A percentile compares a stretch with the other conserved stretches of the same genome.
These are phyloP conservation scores for Saturnispora bothae DNA, from an alignment of 805 yeast genomes.

Conservation along the genomic window DNA sequence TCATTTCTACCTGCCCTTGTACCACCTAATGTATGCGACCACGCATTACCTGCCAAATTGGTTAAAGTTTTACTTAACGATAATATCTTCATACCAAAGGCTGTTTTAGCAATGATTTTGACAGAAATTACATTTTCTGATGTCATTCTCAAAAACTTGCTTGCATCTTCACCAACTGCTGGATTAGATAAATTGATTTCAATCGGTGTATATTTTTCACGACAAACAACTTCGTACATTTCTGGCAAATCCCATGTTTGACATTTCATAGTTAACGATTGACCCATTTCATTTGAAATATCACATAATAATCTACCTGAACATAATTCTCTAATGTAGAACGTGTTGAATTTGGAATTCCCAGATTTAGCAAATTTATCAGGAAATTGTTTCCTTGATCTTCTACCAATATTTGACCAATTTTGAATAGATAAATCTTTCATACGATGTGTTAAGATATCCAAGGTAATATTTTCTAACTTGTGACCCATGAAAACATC, in stretches of 20 bases:
- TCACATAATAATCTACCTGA: conserved; percentile 88
- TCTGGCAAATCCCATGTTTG: conserved; percentile 91
- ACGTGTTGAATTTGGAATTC: conserved; percentile 36
- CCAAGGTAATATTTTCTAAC: conserved; percentile 68
- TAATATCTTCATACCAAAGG: conserved; percentile 73
- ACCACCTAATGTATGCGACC: conserved; percentile 92
- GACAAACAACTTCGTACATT: conserved; percentile 77
- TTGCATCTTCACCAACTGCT: conserved; percentile 56
- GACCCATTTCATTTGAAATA: conserved; percentile 90
- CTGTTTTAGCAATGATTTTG: conserved; percentile 62
- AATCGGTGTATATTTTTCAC: conserved; percentile 44
- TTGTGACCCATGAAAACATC: conserved; percentile 86
- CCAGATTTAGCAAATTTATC: conserved; percentile 47
- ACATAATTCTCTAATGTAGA: conserved; percentile 53
- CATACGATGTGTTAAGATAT: conserved; percentile 73
- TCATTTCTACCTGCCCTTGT: conserved; percentile 96
- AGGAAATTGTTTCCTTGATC: conserved; percentile 70
- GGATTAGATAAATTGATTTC: conserved; percentile 69
- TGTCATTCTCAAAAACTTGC: conserved; percentile 56
- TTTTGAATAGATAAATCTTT: conserved; percentile 59
- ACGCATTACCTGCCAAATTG: conserved; percentile 90
- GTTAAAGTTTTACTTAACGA: conserved; percentile 88
- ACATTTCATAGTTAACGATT: conserved; percentile 81
- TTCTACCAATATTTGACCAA: conserved; percentile 79
- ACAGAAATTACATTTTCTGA: conserved; percentile 60